Conservation (phyloP, 257 asterid genomes). For the Solanum pimpinellifolium region DNA sequence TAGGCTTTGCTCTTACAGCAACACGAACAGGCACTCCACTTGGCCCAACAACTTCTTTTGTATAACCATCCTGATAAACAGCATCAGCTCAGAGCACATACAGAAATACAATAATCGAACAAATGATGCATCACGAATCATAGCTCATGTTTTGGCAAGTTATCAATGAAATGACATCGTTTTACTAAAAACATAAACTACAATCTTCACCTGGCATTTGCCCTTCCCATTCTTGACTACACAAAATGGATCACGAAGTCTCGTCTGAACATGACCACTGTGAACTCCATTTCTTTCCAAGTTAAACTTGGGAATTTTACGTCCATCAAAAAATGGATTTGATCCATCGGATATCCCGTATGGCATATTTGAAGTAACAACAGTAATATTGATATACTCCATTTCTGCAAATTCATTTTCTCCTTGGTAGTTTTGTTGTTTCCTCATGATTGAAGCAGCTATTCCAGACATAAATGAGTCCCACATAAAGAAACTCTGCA, state of each 20-base stretch:
- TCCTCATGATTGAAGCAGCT: constrained; percentile 78
- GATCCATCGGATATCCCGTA: constrained; percentile 55
- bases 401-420: constrained; percentile 75
- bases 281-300: constrained; percentile 49
- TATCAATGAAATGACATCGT: background rate
- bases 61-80: constrained; percentile 59
- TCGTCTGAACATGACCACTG: constrained; percentile 76
- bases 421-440: constrained; percentile 24
- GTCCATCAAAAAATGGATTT: constrained; percentile 56
- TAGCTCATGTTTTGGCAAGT: background rate
- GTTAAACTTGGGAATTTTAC: constrained; percentile 32
- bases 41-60: constrained; percentile 32
- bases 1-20: constrained; percentile 73
- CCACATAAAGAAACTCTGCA: constrained; percentile 92
- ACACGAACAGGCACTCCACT: constrained; percentile 62
- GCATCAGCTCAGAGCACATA: background rate
- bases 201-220: constrained; percentile 52
- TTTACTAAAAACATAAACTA: background rate
- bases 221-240: constrained; percentile 45
- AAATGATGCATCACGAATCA: background rate
- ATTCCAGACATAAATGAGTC: constrained; percentile 68
- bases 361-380: constrained; percentile 65
- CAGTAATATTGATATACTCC: constrained; percentile 72
- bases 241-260: constrained; percentile 72
- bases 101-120: background rate